phyloP scores from a whole-genome alignment of 2,329 filamentous ascomycete genomes.

The Penicillium thymicola region DNA sequence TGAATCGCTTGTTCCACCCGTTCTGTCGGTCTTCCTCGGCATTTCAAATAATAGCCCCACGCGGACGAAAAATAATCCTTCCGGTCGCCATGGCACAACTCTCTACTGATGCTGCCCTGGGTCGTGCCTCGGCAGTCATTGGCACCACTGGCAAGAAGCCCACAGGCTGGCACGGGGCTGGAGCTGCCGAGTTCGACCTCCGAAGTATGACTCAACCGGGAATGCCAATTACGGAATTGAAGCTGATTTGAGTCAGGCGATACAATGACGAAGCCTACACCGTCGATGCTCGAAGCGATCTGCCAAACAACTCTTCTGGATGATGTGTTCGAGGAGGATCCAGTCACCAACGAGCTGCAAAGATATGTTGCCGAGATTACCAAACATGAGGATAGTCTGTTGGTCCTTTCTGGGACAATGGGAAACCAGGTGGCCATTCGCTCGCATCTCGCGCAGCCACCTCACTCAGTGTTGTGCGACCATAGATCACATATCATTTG shows the following conservation, averaged over 20 bases:
- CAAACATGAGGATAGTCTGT: constrained; percentile 71
- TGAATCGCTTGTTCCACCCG: constrained; percentile 15
- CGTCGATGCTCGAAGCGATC: constrained; percentile 78
- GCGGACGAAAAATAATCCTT: constrained; percentile 4
- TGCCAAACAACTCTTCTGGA: constrained; percentile 71
- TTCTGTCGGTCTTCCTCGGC: constrained; percentile 11
- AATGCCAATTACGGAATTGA: background rate
- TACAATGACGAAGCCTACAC: constrained; percentile 71
- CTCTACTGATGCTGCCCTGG: constrained; percentile 15
- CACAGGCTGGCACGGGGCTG: constrained; percentile 44
- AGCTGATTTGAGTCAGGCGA: constrained; percentile 50
- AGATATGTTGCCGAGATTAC: constrained; percentile 68
- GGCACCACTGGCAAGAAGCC: constrained; percentile 5
- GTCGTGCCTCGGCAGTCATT: background rate
- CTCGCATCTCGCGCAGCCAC: constrained; percentile 72
- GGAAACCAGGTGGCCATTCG: constrained; percentile 85
- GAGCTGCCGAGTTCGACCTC: constrained; percentile 56
- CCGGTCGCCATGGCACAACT: constrained; percentile 20
- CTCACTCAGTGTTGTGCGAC: constrained; percentile 77
- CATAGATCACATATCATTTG: constrained; percentile 72
- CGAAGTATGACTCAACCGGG: constrained; percentile 41
- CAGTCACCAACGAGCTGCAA: constrained; percentile 73
- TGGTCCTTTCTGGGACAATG: constrained; percentile 90
- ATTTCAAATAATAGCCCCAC: background rate
- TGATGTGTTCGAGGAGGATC: constrained; percentile 79